A percentile compares a stretch with the other conserved stretches of the same genome.
Conservation (phyloP, 2,329 filamentous ascomycete species). For the Apiospora phragmitis region DNA sequence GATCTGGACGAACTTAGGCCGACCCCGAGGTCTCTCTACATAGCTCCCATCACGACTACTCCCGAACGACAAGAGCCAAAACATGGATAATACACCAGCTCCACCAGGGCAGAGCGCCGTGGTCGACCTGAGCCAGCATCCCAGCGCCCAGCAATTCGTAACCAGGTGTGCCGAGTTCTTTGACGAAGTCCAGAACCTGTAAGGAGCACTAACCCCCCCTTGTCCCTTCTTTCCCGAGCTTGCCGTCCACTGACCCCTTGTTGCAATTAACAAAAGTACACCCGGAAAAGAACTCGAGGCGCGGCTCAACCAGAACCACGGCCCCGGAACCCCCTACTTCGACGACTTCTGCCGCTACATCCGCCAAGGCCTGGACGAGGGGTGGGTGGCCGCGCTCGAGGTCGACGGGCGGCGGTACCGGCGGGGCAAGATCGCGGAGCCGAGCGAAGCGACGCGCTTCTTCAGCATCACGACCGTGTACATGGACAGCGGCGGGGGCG, state of each 20-base stretch:
- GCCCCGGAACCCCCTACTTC: conserved; percentile 43
- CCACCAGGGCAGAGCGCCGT: conserved; percentile 20
- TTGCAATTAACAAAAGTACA: no score
- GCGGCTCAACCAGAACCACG: conserved; percentile 43
- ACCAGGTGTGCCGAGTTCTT: conserved; percentile 32
- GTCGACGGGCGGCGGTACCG: conserved; percentile 48
- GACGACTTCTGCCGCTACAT: conserved; percentile 42
- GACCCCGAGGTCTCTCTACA: background rate
- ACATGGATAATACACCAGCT: conserved; percentile 17
- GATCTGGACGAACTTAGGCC: background rate
- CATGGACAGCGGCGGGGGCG: conserved; percentile 45
- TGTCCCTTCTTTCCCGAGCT: background rate
- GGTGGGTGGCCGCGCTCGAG: conserved; percentile 45
- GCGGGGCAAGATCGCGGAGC: conserved; percentile 46
- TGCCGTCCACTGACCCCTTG: no score
- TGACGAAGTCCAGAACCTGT: conserved; percentile 33
- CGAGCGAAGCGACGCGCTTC: conserved; percentile 46
- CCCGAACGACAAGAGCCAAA: background rate
- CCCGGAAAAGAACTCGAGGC: conserved; percentile 46
- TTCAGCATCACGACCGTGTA: conserved; percentile 60
- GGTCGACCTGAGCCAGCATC: conserved; percentile 27
- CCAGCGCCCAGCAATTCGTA: conserved; percentile 30
- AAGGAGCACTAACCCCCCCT: conserved; percentile 12
- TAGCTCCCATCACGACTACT: background rate
- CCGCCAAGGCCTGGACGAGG: conserved; percentile 40